Percentiles rank a stretch among this genome's conserved stretches.
Evolutionary conservation across 495 filamentous ascomycete species (phyloP).

Genomic region (Talaromyces trachyspermus): DNA sequence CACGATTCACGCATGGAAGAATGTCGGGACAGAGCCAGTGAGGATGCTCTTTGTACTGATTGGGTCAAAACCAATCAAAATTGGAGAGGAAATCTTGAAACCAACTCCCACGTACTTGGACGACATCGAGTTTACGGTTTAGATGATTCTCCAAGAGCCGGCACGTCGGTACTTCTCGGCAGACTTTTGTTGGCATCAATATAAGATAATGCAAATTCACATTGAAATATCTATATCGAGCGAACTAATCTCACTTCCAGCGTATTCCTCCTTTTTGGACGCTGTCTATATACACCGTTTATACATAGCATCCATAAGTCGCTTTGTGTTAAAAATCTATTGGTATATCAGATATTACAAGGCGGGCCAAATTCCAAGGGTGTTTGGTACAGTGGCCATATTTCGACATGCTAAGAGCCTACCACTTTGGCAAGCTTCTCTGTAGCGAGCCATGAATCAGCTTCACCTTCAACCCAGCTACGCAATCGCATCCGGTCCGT

Average conservation of each 20-base stretch:
- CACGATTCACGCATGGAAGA: slow-evolving; percentile 36
- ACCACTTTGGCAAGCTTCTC: neutral
- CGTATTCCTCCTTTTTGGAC: neutral
- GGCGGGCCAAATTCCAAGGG: neutral
- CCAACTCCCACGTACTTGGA: neutral
- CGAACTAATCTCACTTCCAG: neutral
- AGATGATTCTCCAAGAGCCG: neutral
- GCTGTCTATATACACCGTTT: neutral
- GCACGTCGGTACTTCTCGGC: neutral
- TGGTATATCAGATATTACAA: neutral
- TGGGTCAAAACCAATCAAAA: neutral
- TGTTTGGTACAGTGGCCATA: neutral
- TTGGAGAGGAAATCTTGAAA: neutral
- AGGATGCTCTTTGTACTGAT: neutral
- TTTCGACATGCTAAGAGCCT: neutral
- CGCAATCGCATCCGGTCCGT: neutral
- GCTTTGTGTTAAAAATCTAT: neutral
- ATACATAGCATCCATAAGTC: neutral
- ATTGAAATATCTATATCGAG: neutral
- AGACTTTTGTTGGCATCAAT: neutral
- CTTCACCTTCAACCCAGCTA: neutral
- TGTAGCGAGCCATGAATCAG: neutral
- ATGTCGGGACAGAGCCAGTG: neutral
- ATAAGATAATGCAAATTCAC: no score
- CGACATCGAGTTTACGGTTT: neutral